Evolutionary conservation across 768 basidiomycete genomes (phyloP).

Genomic region (Neoboletus magnificus): DNA sequence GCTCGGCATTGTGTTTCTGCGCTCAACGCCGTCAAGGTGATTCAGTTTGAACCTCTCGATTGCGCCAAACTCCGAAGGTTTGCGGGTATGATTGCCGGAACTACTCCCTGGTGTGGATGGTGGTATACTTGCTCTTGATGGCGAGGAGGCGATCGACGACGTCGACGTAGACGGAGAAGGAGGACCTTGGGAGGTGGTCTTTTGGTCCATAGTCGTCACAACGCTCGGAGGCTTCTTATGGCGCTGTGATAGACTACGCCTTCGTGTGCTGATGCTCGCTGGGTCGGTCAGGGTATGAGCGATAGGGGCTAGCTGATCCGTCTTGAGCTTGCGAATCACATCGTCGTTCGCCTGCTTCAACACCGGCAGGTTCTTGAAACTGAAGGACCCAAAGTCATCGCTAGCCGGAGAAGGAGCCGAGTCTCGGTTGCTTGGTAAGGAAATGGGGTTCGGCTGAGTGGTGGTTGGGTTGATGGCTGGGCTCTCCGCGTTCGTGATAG

Average conservation of each 20-base stretch:
- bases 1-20: slow-evolving; percentile 84
- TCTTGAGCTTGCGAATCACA: slow-evolving; percentile 91
- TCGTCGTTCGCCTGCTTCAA: slow-evolving; percentile 99
- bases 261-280: slow-evolving; percentile 53
- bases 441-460: slow-evolving; percentile 15
- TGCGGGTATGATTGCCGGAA: slow-evolving; percentile 60
- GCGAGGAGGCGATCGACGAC: slow-evolving; percentile 87
- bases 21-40: slow-evolving; percentile 71
- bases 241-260: slow-evolving; percentile 78
- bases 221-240: slow-evolving; percentile 79
- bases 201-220: slow-evolving; percentile 65
- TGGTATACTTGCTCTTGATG: slow-evolving; percentile 69
- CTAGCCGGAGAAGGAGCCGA: slow-evolving; percentile 52
- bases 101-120: slow-evolving; percentile 69
- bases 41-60: slow-evolving; percentile 86
- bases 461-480: slow-evolving; percentile 28
- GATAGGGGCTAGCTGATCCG: slow-evolving; percentile 81
- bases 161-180: slow-evolving; percentile 91
- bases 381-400: slow-evolving; percentile 97
- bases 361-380: slow-evolving; percentile 94
- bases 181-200: slow-evolving; percentile 64
- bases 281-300: slow-evolving; percentile 71
- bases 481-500: slow-evolving; percentile 52
- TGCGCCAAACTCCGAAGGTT: slow-evolving; percentile 87
- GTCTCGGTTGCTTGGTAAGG: slow-evolving; percentile 38